Conservation (phyloP, 2,329 filamentous ascomycete genomes). For the Curvularia lunata region DNA sequence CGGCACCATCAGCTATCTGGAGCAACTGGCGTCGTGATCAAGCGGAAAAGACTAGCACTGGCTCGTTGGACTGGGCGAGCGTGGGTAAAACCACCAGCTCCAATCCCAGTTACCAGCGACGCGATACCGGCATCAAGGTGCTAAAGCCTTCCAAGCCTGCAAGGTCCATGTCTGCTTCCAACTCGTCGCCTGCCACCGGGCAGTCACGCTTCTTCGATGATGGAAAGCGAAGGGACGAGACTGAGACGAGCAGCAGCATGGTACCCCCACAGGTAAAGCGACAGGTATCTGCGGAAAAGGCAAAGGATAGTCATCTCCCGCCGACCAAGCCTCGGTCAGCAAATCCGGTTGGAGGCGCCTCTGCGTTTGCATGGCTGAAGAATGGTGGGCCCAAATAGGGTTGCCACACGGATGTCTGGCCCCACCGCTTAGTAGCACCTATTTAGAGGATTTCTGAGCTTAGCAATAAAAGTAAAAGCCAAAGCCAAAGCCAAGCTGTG, state of each 20-base stretch:
- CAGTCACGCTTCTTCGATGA: constrained; percentile 60
- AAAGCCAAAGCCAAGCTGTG: too few relatives aligned
- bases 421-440: constrained; percentile 1
- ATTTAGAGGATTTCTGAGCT: neutral
- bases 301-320: constrained; percentile 46
- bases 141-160: constrained; percentile 76
- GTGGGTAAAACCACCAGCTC: constrained; percentile 62
- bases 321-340: constrained; percentile 63
- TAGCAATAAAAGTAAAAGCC: neutral
- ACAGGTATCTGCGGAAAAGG: constrained; percentile 40
- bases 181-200: constrained; percentile 35
- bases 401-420: neutral
- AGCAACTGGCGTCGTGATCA: constrained; percentile 57
- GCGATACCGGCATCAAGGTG: constrained; percentile 83
- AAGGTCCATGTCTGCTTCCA: constrained; percentile 54
- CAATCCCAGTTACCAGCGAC: constrained; percentile 70
- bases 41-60: constrained; percentile 37
- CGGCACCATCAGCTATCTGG: constrained; percentile 54
- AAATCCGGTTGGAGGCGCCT: constrained; percentile 91
- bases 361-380: constrained; percentile 93
- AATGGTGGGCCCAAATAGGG: constrained; percentile 37
- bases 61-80: constrained; percentile 60
- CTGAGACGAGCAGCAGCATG: constrained; percentile 20
- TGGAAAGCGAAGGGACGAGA: constrained; percentile 48
- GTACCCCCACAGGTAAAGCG: constrained; percentile 36